These are phyloP conservation scores for Paradendryphiella salina DNA, from an alignment of 2,329 filamentous ascomycete species.

Conservation along the genomic window DNA sequence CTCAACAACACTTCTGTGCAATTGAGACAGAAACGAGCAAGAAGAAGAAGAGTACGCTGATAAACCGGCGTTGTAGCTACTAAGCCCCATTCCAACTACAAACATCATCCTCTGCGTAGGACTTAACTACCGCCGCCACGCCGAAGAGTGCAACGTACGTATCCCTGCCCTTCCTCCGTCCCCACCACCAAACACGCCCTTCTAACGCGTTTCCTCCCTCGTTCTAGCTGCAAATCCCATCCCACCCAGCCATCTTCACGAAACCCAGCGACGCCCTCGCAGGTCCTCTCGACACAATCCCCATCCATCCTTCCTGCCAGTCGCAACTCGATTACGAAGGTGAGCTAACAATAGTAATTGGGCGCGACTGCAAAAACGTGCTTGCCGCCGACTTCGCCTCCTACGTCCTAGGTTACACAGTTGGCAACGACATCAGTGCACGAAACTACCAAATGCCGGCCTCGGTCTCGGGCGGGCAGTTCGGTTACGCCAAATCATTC, in stretches of 20 bases:
- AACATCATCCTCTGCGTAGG: slow-evolving; percentile 43
- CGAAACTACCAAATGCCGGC: slow-evolving; percentile 56
- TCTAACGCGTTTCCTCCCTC: neutral
- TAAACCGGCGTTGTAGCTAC: slow-evolving; percentile 15
- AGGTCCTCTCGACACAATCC: slow-evolving; percentile 36
- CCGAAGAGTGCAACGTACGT: slow-evolving; percentile 39
- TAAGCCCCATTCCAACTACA: slow-evolving; percentile 35
- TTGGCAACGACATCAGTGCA: slow-evolving; percentile 65
- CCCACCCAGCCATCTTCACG: slow-evolving; percentile 42
- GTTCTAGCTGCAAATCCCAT: slow-evolving; percentile 33
- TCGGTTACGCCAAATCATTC: slow-evolving; percentile 51
- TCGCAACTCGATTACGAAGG: slow-evolving; percentile 45
- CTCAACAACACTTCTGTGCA: neutral
- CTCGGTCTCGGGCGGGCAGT: slow-evolving; percentile 42
- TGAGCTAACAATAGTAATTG: slow-evolving; percentile 44
- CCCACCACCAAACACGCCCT: no score
- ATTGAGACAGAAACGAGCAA: no score
- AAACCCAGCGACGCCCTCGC: slow-evolving; percentile 44
- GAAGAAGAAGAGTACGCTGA: neutral
- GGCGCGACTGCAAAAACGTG: slow-evolving; percentile 42
- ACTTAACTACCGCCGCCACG: slow-evolving; percentile 43
- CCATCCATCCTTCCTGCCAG: slow-evolving; percentile 40
- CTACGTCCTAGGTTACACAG: slow-evolving; percentile 67
- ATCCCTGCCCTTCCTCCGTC: neutral
- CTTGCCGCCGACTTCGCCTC: slow-evolving; percentile 59